Evolutionary conservation across 2,329 filamentous ascomycete genomes (phyloP).

Genomic region (Camillea tinctor): DNA sequence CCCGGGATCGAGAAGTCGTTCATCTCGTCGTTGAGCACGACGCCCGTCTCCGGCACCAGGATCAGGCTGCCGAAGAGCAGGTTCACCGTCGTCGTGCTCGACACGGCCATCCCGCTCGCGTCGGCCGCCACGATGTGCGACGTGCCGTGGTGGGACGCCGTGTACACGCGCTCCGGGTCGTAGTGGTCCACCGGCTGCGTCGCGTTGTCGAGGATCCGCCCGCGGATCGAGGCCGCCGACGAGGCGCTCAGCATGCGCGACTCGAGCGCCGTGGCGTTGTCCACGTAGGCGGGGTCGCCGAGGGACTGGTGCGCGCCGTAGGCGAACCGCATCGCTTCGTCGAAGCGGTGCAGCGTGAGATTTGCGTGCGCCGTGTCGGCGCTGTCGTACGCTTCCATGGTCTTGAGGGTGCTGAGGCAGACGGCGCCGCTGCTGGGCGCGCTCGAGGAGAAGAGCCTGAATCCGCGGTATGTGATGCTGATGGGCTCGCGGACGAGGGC

Average conservation of each 20-base stretch:
- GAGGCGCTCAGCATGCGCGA: slow-evolving; percentile 61
- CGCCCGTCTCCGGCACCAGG: slow-evolving; percentile 77
- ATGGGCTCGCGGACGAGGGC: slow-evolving; percentile 63
- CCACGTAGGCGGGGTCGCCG: slow-evolving; percentile 77
- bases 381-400: slow-evolving; percentile 70
- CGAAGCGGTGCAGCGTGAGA: slow-evolving; percentile 75
- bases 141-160: slow-evolving; percentile 69
- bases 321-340: slow-evolving; percentile 86
- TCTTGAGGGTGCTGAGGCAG: slow-evolving; percentile 74
- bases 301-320: slow-evolving; percentile 78
- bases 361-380: slow-evolving; percentile 55
- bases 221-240: slow-evolving; percentile 59
- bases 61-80: slow-evolving; percentile 78
- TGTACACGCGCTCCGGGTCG: slow-evolving; percentile 64
- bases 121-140: slow-evolving; percentile 74
- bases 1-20: slow-evolving; percentile 86
- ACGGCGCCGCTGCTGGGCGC: slow-evolving; percentile 80
- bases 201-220: slow-evolving; percentile 66
- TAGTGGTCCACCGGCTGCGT: slow-evolving; percentile 76
- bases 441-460: slow-evolving; percentile 65
- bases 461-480: slow-evolving; percentile 66
- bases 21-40: slow-evolving; percentile 73
- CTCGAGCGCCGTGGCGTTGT: slow-evolving; percentile 63
- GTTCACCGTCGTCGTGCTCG: slow-evolving; percentile 85
- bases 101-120: slow-evolving; percentile 69